Evolutionary conservation across 169 alveolate genomes (phyloP), one percentile per base, ranked within the genome.

Genomic region (Plasmodium vinckei): DNA sequence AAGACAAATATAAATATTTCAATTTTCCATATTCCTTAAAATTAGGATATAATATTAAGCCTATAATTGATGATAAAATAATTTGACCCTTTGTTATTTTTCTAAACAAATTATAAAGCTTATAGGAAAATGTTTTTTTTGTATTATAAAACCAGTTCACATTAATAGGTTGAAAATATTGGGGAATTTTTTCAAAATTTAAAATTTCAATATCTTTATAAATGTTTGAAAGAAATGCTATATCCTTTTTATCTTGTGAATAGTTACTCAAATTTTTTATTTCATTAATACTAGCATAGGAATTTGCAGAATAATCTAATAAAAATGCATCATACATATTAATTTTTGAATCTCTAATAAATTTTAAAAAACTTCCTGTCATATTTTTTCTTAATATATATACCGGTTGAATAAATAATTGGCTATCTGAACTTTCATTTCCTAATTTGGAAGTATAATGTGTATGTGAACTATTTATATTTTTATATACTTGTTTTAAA

Each of bases 161-260:
- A 9, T 47, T 71, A 33, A 82, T n/a, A 21, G 90, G 90, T 9
- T 65, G 61, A 47, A 79, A 82, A 15, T 82, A 65, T 13, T 51
- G 56, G 0, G 90, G 90, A 2, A 82, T 82, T 82, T 82, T 82
- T 46, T 82, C 67, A 65, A 82, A 82, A n/a, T 42, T 64, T 33
- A 82, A 65, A 21, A 82, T 82, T 67, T 82, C 90, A 0, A 82
- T 82, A 70, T 82, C 90, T 60, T 82, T 82, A 63, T 82, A 82
- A 46, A 82, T 82, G n/a, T 82, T 82, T 21, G 42, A 15, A 3
- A 82, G 82, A 42, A 82, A 82, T 4, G 75, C 27, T 42, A 82
- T 3, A 21, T 82, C 90, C 0, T 82, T 82, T 46, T 67, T 82
- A 15, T 67, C 56, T 60, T 82, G 73, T 6, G 90, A 82, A 46